Evolutionary conservation across 192 early-diverging fungal genomes (phyloP).

Genomic region (Gaertneriomyces semiglobifer): DNA sequence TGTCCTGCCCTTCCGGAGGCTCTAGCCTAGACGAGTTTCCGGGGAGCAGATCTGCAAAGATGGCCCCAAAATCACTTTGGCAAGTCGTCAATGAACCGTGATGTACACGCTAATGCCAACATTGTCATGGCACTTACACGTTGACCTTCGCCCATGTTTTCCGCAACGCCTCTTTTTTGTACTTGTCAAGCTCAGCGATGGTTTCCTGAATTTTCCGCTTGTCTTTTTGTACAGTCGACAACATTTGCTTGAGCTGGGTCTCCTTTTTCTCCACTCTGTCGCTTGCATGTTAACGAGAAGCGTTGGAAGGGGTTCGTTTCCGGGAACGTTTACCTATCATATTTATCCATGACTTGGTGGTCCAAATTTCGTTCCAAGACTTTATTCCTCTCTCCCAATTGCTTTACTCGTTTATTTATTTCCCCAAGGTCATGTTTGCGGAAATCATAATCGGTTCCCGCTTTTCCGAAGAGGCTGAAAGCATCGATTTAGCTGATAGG

Average conservation of each 20-base stretch:
- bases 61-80: conserved; percentile 85
- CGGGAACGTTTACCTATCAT: conserved; percentile 65
- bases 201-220: conserved; percentile 96
- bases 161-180: conserved; percentile 85
- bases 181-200: conserved; percentile 79
- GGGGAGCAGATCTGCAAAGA: conserved; percentile 92
- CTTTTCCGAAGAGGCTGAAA: conserved; percentile 75
- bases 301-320: background rate
- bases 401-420: conserved; percentile 67
- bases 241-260: conserved; percentile 73
- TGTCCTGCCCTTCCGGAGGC: conserved; percentile 72
- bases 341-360: conserved; percentile 90
- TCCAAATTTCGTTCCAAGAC: conserved; percentile 83
- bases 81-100: conserved; percentile 5
- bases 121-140: conserved; percentile 42
- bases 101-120: background rate
- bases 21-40: conserved; percentile 87
- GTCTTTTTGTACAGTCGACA: conserved; percentile 85
- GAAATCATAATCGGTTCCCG: conserved; percentile 83
- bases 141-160: conserved; percentile 91
- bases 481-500: conserved; percentile 7
- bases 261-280: conserved; percentile 87
- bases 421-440: conserved; percentile 68
- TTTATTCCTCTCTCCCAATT: conserved; percentile 74
- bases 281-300: no score